Percentiles rank a stretch among this genome's conserved stretches.
These are phyloP conservation scores for Odonthalia washingtoniensis DNA, from an alignment of 31 red algal species.

Conservation along the genomic window DNA sequence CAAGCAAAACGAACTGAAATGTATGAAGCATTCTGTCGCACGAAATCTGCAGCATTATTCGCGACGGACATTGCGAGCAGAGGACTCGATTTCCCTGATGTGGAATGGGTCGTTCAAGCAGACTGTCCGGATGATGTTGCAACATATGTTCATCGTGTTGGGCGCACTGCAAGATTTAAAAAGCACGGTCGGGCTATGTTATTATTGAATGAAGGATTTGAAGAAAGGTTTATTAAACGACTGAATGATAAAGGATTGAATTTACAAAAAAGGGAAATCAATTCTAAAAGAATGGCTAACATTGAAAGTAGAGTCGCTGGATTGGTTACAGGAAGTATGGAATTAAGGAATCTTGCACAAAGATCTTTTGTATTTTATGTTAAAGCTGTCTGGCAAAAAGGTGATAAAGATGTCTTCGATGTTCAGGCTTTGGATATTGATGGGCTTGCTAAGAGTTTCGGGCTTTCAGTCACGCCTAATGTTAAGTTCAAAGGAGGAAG, in stretches of 20 bases:
- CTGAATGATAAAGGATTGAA: slow-evolving; percentile 52
- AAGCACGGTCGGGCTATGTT: slow-evolving; percentile 80
- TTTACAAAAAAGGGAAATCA: slow-evolving; percentile 54
- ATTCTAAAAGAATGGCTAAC: slow-evolving; percentile 51
- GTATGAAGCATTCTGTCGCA: slow-evolving; percentile 86
- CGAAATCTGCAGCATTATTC: slow-evolving; percentile 73
- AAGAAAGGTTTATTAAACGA: slow-evolving; percentile 73
- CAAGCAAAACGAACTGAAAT: slow-evolving; percentile 76
- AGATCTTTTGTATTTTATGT: slow-evolving; percentile 86
- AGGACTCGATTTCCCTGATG: slow-evolving; percentile 93
- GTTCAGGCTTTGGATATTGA: slow-evolving; percentile 56
- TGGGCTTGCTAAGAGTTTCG: slow-evolving; percentile 69
- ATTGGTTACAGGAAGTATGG: slow-evolving; percentile 72
- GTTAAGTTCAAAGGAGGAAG: slow-evolving; percentile 34
- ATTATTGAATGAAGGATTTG: slow-evolving; percentile 66
- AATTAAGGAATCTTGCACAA: slow-evolving; percentile 85
- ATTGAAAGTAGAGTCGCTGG: slow-evolving; percentile 56
- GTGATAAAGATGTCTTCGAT: slow-evolving; percentile 78
- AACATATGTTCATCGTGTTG: slow-evolving; percentile 96
- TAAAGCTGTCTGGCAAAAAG: slow-evolving; percentile 62
- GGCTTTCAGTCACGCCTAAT: slow-evolving; percentile 67
- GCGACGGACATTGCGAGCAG: slow-evolving; percentile 96
- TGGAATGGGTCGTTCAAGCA: slow-evolving; percentile 97
- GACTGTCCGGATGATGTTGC: slow-evolving; percentile 91
- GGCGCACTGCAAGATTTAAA: slow-evolving; percentile 90